phyloP scores from a whole-genome alignment of 495 filamentous ascomycete genomes.

The Neurospora sp. region DNA sequence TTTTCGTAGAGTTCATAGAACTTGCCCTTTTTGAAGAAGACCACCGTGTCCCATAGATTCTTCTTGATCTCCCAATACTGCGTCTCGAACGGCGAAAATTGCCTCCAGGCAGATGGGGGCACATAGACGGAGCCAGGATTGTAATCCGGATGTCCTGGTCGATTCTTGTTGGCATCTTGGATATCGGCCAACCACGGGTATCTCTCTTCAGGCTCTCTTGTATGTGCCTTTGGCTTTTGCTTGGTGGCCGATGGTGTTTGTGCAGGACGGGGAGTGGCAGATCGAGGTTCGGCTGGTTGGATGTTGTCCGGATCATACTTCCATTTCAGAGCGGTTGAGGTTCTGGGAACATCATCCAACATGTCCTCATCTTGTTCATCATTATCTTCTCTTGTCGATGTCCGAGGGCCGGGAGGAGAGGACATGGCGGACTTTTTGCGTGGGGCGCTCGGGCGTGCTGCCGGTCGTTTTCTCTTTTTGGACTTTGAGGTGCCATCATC shows the following conservation, averaged over 20 bases:
- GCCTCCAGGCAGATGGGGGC: constrained; percentile 60
- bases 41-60: constrained; percentile 93
- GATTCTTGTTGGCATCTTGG: constrained; percentile 70
- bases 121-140: constrained; percentile 89
- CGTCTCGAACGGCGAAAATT: constrained; percentile 90
- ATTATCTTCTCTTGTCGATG: neutral
- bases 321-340: constrained; percentile 78
- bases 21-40: constrained; percentile 99
- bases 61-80: constrained; percentile 99
- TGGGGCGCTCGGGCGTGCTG: constrained; percentile 36
- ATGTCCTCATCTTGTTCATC: constrained; percentile 26
- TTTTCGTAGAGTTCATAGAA: constrained; percentile 99
- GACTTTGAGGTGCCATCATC: constrained; percentile 43
- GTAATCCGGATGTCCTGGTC: constrained; percentile 74
- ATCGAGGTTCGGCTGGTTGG: constrained; percentile 46
- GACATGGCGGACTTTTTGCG: constrained; percentile 48
- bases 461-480: constrained; percentile 64
- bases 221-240: constrained; percentile 57
- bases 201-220: constrained; percentile 67
- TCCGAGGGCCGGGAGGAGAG: constrained; percentile 21
- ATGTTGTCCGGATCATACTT: constrained; percentile 70
- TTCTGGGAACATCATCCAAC: constrained; percentile 41
- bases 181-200: constrained; percentile 85
- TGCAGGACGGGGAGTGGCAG: constrained; percentile 23
- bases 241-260: constrained; percentile 27